Conservation (phyloP, 768 basidiomycete species). For the Filobasidium floriforme region DNA sequence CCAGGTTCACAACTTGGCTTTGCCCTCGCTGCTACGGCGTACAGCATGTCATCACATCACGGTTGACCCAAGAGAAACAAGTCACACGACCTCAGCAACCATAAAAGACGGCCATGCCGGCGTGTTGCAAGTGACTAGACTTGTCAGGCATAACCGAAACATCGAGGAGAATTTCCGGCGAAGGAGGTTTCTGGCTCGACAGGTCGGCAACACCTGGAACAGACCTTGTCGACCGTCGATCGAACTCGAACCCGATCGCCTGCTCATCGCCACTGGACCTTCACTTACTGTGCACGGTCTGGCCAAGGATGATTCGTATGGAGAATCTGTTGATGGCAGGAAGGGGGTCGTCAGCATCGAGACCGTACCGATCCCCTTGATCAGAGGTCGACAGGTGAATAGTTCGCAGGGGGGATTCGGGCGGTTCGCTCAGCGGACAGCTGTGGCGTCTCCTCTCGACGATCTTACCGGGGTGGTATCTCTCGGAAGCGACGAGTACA, state of each 20-base stretch:
- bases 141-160: slow-evolving; percentile 11
- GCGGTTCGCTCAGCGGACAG: background rate
- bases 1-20: slow-evolving; percentile 14
- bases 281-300: slow-evolving; percentile 10
- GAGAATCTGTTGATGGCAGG: background rate
- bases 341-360: slow-evolving; percentile 3
- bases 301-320: no score
- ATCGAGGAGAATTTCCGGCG: slow-evolving; percentile 4
- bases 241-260: background rate
- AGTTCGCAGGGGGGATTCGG: background rate
- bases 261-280: slow-evolving; percentile 17
- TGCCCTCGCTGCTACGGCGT: slow-evolving; percentile 9
- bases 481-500: slow-evolving; percentile 4
- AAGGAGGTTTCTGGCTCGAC: slow-evolving; percentile 13
- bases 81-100: background rate
- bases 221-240: slow-evolving; percentile 6
- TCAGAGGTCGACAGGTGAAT: background rate
- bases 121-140: background rate
- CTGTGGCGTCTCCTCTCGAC: slow-evolving; percentile 8
- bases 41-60: slow-evolving; percentile 9
- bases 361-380: slow-evolving; percentile 5
- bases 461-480: slow-evolving; percentile 22
- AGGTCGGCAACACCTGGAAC: slow-evolving; percentile 15
- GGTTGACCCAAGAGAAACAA: background rate
- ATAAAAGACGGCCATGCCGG: background rate